A percentile compares a stretch with the other conserved stretches of the same genome.
These are phyloP conservation scores for Cryphonectria naterciae DNA, from an alignment of 2,329 filamentous ascomycete species.

Conservation along the genomic window DNA sequence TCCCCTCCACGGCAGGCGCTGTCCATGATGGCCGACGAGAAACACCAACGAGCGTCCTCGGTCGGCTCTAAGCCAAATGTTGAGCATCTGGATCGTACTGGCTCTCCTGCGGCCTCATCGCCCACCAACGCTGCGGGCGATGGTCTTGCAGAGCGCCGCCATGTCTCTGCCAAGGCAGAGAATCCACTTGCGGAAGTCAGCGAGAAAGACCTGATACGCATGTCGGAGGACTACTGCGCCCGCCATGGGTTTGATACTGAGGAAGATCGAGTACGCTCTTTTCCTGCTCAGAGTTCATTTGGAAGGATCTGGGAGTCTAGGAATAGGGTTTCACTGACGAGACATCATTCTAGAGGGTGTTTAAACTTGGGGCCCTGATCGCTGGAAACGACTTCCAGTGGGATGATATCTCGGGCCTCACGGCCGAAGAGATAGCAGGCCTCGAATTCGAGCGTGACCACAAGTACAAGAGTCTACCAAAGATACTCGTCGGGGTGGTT, in stretches of 20 bases:
- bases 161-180: constrained; percentile 43
- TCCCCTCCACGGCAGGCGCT: neutral
- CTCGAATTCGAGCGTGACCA: constrained; percentile 65
- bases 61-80: constrained; percentile 36
- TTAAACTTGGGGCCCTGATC: constrained; percentile 62
- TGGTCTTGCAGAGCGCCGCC: constrained; percentile 37
- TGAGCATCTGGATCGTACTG: constrained; percentile 32
- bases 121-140: constrained; percentile 28
- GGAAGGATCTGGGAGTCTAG: no score
- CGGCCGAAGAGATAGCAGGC: constrained; percentile 58
- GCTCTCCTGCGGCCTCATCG: neutral
- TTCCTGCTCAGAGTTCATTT: neutral
- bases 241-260: constrained; percentile 58
- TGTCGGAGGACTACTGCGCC: constrained; percentile 62
- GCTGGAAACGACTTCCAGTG: constrained; percentile 57
- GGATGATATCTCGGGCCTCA: constrained; percentile 56
- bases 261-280: constrained; percentile 48
- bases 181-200: constrained; percentile 48
- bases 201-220: constrained; percentile 53
- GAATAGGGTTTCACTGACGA: neutral
- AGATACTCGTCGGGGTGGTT: constrained; percentile 67
- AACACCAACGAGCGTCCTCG: constrained; percentile 32
- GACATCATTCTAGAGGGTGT: constrained; percentile 45
- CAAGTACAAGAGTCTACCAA: constrained; percentile 68
- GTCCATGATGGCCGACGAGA: constrained; percentile 29